Base-by-base conservation (phyloP, 202 grass and related monocot genomes). In the Hordeum pubiflorum region DNA sequence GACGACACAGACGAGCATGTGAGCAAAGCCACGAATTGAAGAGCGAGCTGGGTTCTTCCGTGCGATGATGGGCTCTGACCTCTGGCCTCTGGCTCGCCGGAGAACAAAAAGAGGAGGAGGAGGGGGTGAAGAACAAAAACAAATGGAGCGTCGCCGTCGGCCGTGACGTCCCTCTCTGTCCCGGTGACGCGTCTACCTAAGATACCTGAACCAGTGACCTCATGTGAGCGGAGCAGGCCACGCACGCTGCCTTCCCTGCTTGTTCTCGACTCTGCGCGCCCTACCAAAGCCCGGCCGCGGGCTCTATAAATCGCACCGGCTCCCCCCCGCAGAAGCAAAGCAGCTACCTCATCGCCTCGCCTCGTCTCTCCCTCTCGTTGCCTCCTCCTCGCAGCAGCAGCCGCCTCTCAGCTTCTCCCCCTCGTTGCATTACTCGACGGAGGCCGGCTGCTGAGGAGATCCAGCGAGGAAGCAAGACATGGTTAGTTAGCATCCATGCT, bases 111-210 rank as follows among this genome's bases (percentile, higher is more conserved):
- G 65, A 21, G 31, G 3, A 38, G 31, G 12, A 36, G 65, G n/a
- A 57, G 34, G 44, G 44, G 4, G 44, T 48, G 0, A 48, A 48
- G 14, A 15, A 5, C 44, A 44, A 29, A 29, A 34, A 39, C 38
- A 33, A 72, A 72, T 63, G 41, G 37, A 64, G 69, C 23, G 79
- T 78, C 38, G 26, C 57, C 66, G 39, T 81, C 74, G 90, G 91
- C 44, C 56, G 63, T 41, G 90, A 88, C 80, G 67, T 80, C 23
- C 74, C 67, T 14, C 41, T 44, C 41, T 44, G 41, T 44, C 41
- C 41, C 10, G 77, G 33, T 72, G 50, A 89, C 77, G 86, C 80
- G 78, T 90, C 86, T 87, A 91, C 91, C 93, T 97, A 93, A 89
- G 84, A 91, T 85, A 89, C 86, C 82, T 82, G 59, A 46, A 64